A percentile compares a stretch with the other conserved stretches of the same genome.
Evolutionary conservation across 2,329 filamentous ascomycete genomes (phyloP).

Genomic region (Penicillium corylophilum): DNA sequence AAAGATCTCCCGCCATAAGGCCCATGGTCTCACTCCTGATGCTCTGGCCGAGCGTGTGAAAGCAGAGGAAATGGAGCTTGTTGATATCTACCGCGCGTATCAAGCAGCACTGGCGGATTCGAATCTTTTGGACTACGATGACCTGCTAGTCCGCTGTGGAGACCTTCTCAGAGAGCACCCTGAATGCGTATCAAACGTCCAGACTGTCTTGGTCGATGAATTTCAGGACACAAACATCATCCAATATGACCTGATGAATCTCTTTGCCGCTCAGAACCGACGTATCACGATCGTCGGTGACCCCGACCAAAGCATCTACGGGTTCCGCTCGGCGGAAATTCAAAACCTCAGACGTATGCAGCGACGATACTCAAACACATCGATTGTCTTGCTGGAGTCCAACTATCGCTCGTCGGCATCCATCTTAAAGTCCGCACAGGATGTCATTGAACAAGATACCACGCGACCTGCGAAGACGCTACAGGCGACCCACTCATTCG

Average conservation of each 20-base stretch:
- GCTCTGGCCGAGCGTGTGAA: constrained; percentile 40
- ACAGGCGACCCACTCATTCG: constrained; percentile 74
- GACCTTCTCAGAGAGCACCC: constrained; percentile 73
- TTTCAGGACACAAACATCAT: constrained; percentile 97
- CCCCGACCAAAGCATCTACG: constrained; percentile 96
- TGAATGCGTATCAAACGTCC: constrained; percentile 81
- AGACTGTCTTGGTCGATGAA: constrained; percentile 91
- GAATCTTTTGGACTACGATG: constrained; percentile 91
- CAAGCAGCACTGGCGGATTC: constrained; percentile 71
- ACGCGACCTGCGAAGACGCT: constrained; percentile 76
- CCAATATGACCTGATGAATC: constrained; percentile 90
- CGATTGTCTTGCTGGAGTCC: constrained; percentile 82
- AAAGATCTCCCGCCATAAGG: constrained; percentile 69
- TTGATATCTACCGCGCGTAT: constrained; percentile 70
- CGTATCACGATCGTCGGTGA: constrained; percentile 95
- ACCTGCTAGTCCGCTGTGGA: constrained; percentile 79
- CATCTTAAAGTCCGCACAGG: constrained; percentile 76
- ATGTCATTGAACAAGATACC: constrained; percentile 87
- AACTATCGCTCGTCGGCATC: constrained; percentile 91
- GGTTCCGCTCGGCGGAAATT: constrained; percentile 90
- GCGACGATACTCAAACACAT: constrained; percentile 70
- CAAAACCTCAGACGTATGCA: constrained; percentile 81
- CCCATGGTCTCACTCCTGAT: constrained; percentile 52
- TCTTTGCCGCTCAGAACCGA: constrained; percentile 70
- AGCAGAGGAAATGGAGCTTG: constrained; percentile 63